phyloP scores from a whole-genome alignment of 768 basidiomycete genomes.

The Tylopilus plumbeoviolaceoides region DNA sequence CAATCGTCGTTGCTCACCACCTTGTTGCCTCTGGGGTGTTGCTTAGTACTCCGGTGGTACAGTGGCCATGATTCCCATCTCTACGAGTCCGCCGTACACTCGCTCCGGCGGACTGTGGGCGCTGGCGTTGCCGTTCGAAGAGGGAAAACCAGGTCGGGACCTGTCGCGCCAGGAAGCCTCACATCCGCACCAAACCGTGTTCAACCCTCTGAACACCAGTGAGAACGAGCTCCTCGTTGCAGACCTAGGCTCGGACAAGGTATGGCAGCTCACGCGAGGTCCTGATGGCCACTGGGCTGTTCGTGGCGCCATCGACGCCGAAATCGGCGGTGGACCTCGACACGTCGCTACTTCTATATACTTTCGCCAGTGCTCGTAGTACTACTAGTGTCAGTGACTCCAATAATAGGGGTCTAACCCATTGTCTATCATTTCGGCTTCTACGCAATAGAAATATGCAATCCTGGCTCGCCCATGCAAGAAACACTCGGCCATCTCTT shows the following conservation, averaged over 20 bases:
- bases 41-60: slow-evolving; percentile 66
- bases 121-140: slow-evolving; percentile 37
- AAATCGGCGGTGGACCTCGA: slow-evolving; percentile 64
- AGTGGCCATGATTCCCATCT: slow-evolving; percentile 53
- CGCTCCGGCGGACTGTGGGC: slow-evolving; percentile 30
- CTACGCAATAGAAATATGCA: no score
- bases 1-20: neutral
- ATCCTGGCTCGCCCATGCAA: no score
- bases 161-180: slow-evolving; percentile 61
- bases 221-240: slow-evolving; percentile 62
- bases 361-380: no score
- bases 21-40: neutral
- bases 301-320: slow-evolving; percentile 42
- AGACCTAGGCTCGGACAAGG: slow-evolving; percentile 71
- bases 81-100: slow-evolving; percentile 45
- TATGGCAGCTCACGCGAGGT: slow-evolving; percentile 51
- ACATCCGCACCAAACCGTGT: slow-evolving; percentile 73
- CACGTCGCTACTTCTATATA: slow-evolving; percentile 63
- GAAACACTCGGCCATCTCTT: no score
- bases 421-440: no score
- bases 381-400: no score
- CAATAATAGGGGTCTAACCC: no score
- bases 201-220: slow-evolving; percentile 38
- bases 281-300: slow-evolving; percentile 45
- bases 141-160: slow-evolving; percentile 56